Evolutionary conservation across 768 basidiomycete species (phyloP), one percentile per base, ranked within the genome.

Genomic region (Boletus coccyginus): DNA sequence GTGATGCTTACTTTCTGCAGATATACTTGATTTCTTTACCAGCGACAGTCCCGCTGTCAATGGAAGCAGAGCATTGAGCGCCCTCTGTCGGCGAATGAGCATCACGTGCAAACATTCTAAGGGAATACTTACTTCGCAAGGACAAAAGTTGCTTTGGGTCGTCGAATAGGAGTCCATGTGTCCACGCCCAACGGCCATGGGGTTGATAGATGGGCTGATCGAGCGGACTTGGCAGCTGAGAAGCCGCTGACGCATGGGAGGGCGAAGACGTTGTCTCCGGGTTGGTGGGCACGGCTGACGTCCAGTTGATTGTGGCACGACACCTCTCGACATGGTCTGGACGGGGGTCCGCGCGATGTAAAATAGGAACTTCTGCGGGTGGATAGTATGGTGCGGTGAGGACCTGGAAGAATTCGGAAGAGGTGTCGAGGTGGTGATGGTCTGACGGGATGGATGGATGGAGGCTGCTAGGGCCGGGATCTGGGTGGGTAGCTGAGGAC

Each of bases 41-140:
- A 1, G 54, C 66, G 32, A 75, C 60, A 33, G 59, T 44, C 24
- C 74, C 75, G 40, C 63, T 70, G 61, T 74, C 73, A n/a, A 75
- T 64, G 19, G 69, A 74, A 14, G 73, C 73, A 31, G 68, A 65
- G 41, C 75, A 76, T 58, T 75, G 73, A 24, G 68, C 62, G 12
- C 73, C 75, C 38, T 65, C 75, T 76, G 56, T 19, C 50, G 17
- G 53, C 16, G 32, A n/a, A 55, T 64, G 39, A 62, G 49, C 11
- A 46, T 38, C 56, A 51, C 21, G 24, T 42, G 27, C 2, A 40
- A 16, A 24, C 21, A 46, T 24, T 8, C 3, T 17, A 36, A 56
- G 46, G 19, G 43, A 29, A 17, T 14, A 50, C 70, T 44, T 46
- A 71, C 70, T 64, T 38, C 56, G 58, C 19, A 73, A 52, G 32